Base-by-base conservation (phyloP, 2,329 filamentous ascomycete genomes). In the Pseudocercospora fuligena region DNA sequence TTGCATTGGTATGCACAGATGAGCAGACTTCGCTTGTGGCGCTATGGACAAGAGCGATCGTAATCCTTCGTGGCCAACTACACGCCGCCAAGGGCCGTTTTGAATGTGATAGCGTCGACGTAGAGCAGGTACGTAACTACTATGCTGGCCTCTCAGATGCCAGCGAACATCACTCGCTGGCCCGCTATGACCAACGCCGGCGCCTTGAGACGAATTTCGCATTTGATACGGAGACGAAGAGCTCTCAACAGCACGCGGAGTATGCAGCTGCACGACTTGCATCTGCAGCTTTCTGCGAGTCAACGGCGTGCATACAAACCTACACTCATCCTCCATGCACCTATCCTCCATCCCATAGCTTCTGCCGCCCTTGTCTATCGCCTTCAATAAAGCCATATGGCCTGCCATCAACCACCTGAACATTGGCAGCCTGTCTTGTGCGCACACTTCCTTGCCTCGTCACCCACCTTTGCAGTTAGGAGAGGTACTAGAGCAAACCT, bases 401-500 rank as follows among this genome's bases (percentile, higher is more conserved):
- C 46, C 46, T 14, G 47, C 19, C 47, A 21, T 51, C 23, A 11
- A 51, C 47, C 12, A 21, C 47, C 47, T 31, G 51, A 29, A 23
- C 51, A 25, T 11, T 29, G 19, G 12, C n/a, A 49, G 46, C 46
- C 23, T 21, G 19, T 49, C n/a, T 25, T 49, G n/a, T 49, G 12
- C 25, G 25, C 51, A 27, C 51, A 3, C 51, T 54, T 54, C 51
- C 51, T 54, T 25, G 51, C 11, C 51, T 29, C 5, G 5, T 54
- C 51, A 54, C 51, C 14, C 51, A 29, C 51, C 21, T 29, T 54
- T 54, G 25, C 51, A 54, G 25, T 29, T 54, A 54, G 51, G 7
- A 54, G 25, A 54, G 31, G 9, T n/a, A 31, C 27, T 54, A 54
- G 51, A 54, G 51, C 51, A 25, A 54, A 54, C 25, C 25, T 54